Conservation (phyloP, 208 protist genomes). For the Trypanosoma avium region DNA sequence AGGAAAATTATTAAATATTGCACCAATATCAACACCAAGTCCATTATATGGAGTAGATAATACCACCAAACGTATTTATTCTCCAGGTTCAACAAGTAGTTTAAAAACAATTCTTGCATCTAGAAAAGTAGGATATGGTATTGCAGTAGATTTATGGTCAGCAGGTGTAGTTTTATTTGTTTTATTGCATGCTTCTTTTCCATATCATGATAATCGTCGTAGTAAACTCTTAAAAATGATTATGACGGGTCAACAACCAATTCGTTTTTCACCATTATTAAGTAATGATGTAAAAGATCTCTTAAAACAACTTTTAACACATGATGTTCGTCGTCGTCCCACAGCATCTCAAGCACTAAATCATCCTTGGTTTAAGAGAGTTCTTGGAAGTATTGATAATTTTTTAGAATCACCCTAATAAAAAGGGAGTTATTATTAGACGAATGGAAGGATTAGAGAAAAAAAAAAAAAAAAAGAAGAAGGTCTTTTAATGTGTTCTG, state of each 20-base stretch:
- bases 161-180: constrained; percentile 31
- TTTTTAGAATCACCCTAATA: neutral
- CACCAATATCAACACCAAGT: neutral
- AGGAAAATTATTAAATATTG: neutral
- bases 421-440: too few relatives aligned
- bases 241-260: constrained; percentile 2
- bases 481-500: too few relatives aligned
- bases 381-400: neutral
- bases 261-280: neutral
- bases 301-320: constrained; percentile 15
- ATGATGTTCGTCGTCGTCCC: constrained; percentile 4
- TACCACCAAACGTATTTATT: neutral
- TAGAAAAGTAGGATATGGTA: constrained; percentile 17
- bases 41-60: neutral
- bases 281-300: constrained; percentile 26
- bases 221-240: constrained; percentile 23
- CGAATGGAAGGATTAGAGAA: too few relatives aligned
- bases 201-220: constrained; percentile 25
- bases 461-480: too few relatives aligned
- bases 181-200: constrained; percentile 27
- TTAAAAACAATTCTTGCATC: neutral
- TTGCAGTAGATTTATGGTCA: constrained; percentile 29
- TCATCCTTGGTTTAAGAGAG: constrained; percentile 30
- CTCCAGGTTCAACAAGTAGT: neutral
- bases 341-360: constrained; percentile 20